Evolutionary conservation across 306 rosid genomes (phyloP).

Genomic region (Prunus campanulata): DNA sequence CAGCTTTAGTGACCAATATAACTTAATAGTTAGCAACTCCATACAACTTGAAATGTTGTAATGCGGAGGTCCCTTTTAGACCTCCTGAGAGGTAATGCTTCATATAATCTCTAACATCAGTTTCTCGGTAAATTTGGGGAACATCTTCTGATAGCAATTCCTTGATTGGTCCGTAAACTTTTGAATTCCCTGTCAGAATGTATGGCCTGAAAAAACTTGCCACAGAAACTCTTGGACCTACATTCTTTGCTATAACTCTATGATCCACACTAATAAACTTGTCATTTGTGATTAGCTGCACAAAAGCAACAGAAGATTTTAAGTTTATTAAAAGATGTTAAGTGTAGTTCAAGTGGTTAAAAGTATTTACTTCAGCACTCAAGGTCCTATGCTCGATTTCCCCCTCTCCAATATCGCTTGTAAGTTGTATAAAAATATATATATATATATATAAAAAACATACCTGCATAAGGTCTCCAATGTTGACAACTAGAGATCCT

Average conservation of each 20-base stretch:
- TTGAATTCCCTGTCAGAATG: not conserved
- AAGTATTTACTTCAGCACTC: no score
- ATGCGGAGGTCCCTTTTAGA: no score
- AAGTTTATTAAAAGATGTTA: no score
- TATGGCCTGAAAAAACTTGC: conserved; percentile 11
- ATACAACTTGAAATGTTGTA: no score
- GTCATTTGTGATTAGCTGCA: conserved; percentile 31
- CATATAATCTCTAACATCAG: conserved; percentile 22
- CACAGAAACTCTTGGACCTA: conserved; percentile 29
- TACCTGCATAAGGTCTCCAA: conserved; percentile 37
- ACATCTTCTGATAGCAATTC: conserved; percentile 50
- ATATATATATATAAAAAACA: not conserved
- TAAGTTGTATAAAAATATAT: no score
- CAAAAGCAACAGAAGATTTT: not conserved
- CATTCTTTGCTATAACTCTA: conserved; percentile 19
- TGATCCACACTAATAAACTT: conserved; percentile 22
- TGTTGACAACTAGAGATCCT: conserved; percentile 24
- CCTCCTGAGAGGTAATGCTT: not conserved
- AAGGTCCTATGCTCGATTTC: no score
- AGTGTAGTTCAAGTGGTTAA: no score
- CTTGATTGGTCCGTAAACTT: conserved; percentile 50
- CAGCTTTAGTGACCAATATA: no score
- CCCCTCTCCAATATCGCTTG: no score
- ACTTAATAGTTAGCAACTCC: no score
- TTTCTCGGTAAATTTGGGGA: conserved; percentile 39